Base-by-base conservation (phyloP, 2,329 filamentous ascomycete genomes). In the Tolypocladium tropicale region DNA sequence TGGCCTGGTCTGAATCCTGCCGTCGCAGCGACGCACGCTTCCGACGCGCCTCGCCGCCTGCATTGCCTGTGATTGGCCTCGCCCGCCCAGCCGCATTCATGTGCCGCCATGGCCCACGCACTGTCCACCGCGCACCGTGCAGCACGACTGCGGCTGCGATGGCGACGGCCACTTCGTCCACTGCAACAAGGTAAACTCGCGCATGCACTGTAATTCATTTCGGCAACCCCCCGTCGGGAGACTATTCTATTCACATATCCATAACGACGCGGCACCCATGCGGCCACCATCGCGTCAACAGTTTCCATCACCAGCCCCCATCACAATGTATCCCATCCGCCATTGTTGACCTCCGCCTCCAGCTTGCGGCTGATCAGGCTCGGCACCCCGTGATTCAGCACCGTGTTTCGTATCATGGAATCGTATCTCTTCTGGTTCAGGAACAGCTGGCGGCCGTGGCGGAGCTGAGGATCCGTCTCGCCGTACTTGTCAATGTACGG, bases 401-500 rank as follows among this genome's bases (percentile, higher is more conserved):
- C 96, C 48, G 92, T 84, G 62, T 86, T 89, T 53, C 94, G 80
- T 56, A 96, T 79, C 71, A 96, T 80, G 37, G 86, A 84, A 71
- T 99, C 94, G 70, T 97, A 99, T 62, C 94, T 80, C 72, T 89
- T 93, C 75, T 96, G 93, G 68, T 95, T 96, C 56, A 99, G 76
- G 70, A 91, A 96, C 52, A 99, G 77, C 72, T 95, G 93, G 56
- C 95, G 86, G 58, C 89, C 89, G 60, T 94, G 88, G 58, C 89
- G 83, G 37, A 99, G 78, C 46, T 92, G 92, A n/a, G 89, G 84
- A 71, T 99, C 94, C 4, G 90, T 89, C 77, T 99, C 94, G 61
- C 95, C 95, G 68, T 96, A 95, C 68, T 89, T 88, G 72, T 99
- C 94, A 60, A 97, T 86, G 70, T 97, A 99, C 0, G 94, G 94